Evolutionary conservation across 1,139 yeast genomes (phyloP), one percentile per base, ranked within the genome.

Genomic region (Kurtzmaniella quercitrusa): DNA sequence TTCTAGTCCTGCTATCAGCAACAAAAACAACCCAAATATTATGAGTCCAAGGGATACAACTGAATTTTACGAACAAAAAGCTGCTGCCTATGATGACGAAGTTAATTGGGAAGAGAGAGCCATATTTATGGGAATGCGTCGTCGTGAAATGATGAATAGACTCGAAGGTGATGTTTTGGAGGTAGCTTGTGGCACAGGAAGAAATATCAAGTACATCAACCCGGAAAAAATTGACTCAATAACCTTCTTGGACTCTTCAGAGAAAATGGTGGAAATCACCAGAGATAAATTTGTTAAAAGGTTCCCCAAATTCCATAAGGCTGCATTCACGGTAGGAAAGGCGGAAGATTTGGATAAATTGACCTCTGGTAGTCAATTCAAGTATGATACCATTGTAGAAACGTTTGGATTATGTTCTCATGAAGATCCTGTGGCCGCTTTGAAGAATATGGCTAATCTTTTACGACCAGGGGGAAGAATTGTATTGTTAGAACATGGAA

Each of bases 371-470:
- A 60, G 64, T 23, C 55, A 67, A 10, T 70, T 81, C 46, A 82
- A 82, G 57, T 93, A 91, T 59, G 98, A 94, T 59, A 91, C 97
- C 1, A 83, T 94, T 37, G 77, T 88, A 41, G 98, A 93, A 62
- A 88, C 97, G 0, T 93, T 93, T 66, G 98, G 98, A 0, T 70
- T 93, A 41, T 93, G 98, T 65, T 91, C 98, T 0, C 97, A 93
- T 56, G 85, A 91, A 55, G 95, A 94, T 58, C 98, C 98, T 0
- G 90, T 86, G 1, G 70, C 68, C 45, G 95, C 96, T 0, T 69
- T 93, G 53, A 68, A 81, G 50, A 89, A 86, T 57, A 88, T 93
- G 81, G 70, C 76, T 18, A 58, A 70, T 34, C 66, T 93, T 43
- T 73, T 93, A 52, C 85, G 85, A 52, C 96, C 97, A 0, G 91